Evolutionary conservation across 192 early-diverging fungal species (phyloP), one percentile per base, ranked within the genome.

Genomic region (Helicostylum pulchrum): DNA sequence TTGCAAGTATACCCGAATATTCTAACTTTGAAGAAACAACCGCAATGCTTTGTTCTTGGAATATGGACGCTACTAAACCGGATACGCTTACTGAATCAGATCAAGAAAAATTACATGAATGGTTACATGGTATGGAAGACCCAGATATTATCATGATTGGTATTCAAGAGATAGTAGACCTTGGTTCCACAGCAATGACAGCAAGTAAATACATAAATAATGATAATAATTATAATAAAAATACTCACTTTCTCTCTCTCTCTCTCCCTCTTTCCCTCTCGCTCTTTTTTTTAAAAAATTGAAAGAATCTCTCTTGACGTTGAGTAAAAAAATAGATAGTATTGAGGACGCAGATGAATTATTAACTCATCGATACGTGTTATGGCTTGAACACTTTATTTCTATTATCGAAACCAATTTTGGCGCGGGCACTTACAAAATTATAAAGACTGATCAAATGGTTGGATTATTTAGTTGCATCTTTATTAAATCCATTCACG

Each of bases 21-120:
- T 85, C 83, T 32, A 77, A 67, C 4, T 89, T 84, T 74, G 80
- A 83, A 26, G 79, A 87, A 36, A 61, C 94, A 8, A 80, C 83
- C 6, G 75, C 95, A n/a, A 73, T 95, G 59, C 83, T 97, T n/a
- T 90, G 89, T 64, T 94, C 90, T 49, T 98, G 91, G 90, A 98
- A 98, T 75, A 88, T 94, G 54, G 94, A 94, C 74, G 88, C 94
- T 1, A 80, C 76, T 43, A 98, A 96, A 77, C 94, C 95, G 0
- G 80, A 86, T 11, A 83, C 82, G 14, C 72, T 96, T 65, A 88
- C 92, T 20, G 71, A 59, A 39, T 65, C 71, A 45, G 74, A 77
- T 15, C 80, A 86, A 19, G 65, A 81, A 7, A 76, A 73, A 61
- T 68, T 83, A 49, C 68, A 26, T 61, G 73, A 66, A 17, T 87